Evolutionary conservation across 768 basidiomycete genomes (phyloP).

Genomic region (Tricholoma furcatifolium): DNA sequence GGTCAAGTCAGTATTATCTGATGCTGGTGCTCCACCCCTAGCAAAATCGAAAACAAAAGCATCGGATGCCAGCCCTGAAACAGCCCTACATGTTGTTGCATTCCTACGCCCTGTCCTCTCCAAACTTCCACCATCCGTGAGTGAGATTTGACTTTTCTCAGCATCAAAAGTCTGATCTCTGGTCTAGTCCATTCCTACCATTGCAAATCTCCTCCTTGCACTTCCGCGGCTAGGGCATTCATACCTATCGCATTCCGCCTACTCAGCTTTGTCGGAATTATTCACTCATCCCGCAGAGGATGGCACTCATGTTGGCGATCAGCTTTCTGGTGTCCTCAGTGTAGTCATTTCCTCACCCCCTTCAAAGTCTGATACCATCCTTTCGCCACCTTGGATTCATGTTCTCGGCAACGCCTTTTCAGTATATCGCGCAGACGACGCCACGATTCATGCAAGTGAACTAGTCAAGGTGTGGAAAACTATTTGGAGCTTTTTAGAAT

Average conservation of each 20-base stretch:
- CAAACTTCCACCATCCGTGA: conserved; percentile 66
- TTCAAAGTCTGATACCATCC: conserved; percentile 60
- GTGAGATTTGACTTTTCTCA: conserved; percentile 28
- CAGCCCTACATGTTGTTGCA: conserved; percentile 75
- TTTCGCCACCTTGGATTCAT: conserved; percentile 77
- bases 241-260: conserved; percentile 86
- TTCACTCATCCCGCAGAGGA: conserved; percentile 57
- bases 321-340: conserved; percentile 60
- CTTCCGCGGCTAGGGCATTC: conserved; percentile 87
- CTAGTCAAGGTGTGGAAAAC: conserved; percentile 70
- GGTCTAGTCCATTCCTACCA: conserved; percentile 67
- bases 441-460: conserved; percentile 50
- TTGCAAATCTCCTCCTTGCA: conserved; percentile 70
- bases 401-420: conserved; percentile 74
- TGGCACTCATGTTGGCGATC: conserved; percentile 46
- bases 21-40: conserved; percentile 61
- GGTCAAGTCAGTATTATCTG: conserved; percentile 63
- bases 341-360: conserved; percentile 72
- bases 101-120: conserved; percentile 63
- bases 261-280: conserved; percentile 82
- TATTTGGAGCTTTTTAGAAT: conserved; percentile 78
- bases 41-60: conserved; percentile 59
- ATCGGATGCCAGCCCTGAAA: conserved; percentile 61
- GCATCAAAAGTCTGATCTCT: background rate
- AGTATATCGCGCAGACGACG: conserved; percentile 53